Base-by-base conservation (phyloP, 495 filamentous ascomycete species). In the Sabuloglossum arenarium region DNA sequence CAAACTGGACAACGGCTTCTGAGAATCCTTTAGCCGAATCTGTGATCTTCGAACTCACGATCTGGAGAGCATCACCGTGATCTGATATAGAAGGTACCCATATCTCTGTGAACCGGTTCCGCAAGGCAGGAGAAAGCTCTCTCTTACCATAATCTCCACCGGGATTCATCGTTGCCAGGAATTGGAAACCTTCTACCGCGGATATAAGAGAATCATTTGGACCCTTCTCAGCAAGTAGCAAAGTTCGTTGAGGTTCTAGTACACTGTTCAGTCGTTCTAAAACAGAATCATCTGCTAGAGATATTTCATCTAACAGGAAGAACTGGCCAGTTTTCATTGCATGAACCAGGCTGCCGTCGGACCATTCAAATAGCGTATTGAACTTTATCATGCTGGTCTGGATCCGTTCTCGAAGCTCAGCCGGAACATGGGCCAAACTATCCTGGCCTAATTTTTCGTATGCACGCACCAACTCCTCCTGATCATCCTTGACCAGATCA, bases 141-240 rank as follows among this genome's bases (percentile, higher is more conserved):
- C 84, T 83, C 65, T 99, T 99, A 56, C 93, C 93, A 65, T 95
- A 97, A 63, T 99, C 93, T 55, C 93, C 93, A 37, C 91, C 93
- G 9, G 93, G 93, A 60, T 99, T 99, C 93, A 99, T 99, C 1
- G 93, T 99, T 16, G 93, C 90, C 49, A 97, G 72, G 63, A 97
- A 94, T 64, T 97, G 90, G 68, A 96, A 99, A 0, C 85, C 88
- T 28, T 81, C 73, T n/a, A 75, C 67, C 23, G 84, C 93, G 37
- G 75, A 73, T 39, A 99, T 72, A 60, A 85, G 79, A 6, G 87
- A 84, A 62, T 91, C 80, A 31, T 81, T 73, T 0, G 84, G 76
- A 0, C 91, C 93, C 66, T 96, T 97, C 66, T 99, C 93, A 1
- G 93, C 93, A 21, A 99, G 77, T 12, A 95, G 73, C 29, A 99